Conservation (phyloP, 1,284 basidiomycete species). For the Cryptococcus floricola region DNA sequence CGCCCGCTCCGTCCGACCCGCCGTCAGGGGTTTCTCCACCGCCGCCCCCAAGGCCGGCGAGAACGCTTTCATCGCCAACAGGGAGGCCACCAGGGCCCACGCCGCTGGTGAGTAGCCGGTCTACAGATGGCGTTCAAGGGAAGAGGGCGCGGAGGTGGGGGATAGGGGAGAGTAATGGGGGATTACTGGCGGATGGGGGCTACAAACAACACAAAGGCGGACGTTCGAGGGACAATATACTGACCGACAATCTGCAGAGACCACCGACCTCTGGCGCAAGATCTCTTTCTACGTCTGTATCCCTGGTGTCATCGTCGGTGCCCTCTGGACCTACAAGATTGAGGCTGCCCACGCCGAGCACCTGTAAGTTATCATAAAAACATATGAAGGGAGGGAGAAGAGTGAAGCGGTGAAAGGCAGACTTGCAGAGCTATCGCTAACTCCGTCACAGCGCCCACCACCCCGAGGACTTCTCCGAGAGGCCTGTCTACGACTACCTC, state of each 20-base stretch:
- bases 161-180: not conserved
- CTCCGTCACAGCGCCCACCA: conserved; percentile 17
- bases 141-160: not conserved
- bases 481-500: conserved; percentile 45
- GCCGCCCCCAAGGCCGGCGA: conserved; percentile 15
- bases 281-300: conserved; percentile 46
- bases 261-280: conserved; percentile 45
- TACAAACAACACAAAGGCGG: not conserved
- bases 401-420: not conserved
- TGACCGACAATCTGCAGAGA: conserved; percentile 21
- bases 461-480: conserved; percentile 36
- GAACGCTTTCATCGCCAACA: conserved; percentile 38
- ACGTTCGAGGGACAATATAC: not conserved
- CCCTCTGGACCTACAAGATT: conserved; percentile 41
- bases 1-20: conserved; percentile 18
- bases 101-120: conserved; percentile 34
- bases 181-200: not conserved
- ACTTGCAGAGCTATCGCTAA: not conserved
- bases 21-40: conserved; percentile 17
- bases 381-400: not conserved
- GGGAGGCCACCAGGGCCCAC: conserved; percentile 38
- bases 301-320: conserved; percentile 35
- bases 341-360: conserved; percentile 42
- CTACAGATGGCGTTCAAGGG: not conserved
- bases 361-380: not conserved